These are phyloP conservation scores for Wallacemonas collosoma DNA, from an alignment of 208 protist species.

Conservation along the genomic window DNA sequence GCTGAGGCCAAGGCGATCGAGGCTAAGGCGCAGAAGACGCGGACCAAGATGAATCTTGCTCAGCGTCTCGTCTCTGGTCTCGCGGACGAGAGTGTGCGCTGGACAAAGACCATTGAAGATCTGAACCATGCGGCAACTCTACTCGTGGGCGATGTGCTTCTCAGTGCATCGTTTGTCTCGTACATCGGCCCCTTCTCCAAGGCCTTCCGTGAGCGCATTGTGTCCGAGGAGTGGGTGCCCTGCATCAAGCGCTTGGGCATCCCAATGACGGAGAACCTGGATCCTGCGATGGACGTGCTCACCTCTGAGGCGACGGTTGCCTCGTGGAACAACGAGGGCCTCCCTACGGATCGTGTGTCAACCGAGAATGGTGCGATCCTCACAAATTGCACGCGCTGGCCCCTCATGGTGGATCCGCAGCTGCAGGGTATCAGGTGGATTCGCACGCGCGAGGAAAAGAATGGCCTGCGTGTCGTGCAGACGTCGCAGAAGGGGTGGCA, in stretches of 20 bases:
- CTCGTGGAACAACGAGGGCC: conserved; percentile 97
- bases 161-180: conserved; percentile 96
- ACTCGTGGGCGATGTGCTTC: conserved; percentile 97
- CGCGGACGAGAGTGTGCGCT: conserved; percentile 96
- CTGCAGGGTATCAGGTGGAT: conserved; percentile 98
- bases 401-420: conserved; percentile 99
- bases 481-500: conserved; percentile 92
- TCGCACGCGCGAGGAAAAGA: conserved; percentile 93
- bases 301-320: conserved; percentile 93
- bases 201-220: conserved; percentile 92
- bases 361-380: conserved; percentile 98
- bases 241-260: conserved; percentile 90
- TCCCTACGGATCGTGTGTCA: conserved; percentile 97
- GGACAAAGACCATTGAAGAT: conserved; percentile 93
- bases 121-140: conserved; percentile 89
- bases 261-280: conserved; percentile 93
- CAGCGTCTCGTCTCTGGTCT: conserved; percentile 96
- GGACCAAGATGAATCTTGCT: conserved; percentile 94
- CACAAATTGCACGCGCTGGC: conserved; percentile 96
- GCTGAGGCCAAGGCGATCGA: conserved; percentile 93
- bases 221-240: conserved; percentile 94
- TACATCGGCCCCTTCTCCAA: conserved; percentile 99
- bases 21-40: conserved; percentile 93
- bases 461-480: conserved; percentile 93
- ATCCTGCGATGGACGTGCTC: conserved; percentile 93